Evolutionary conservation across 345 rosid genomes (phyloP).

Genomic region (Salix arbutifolia): DNA sequence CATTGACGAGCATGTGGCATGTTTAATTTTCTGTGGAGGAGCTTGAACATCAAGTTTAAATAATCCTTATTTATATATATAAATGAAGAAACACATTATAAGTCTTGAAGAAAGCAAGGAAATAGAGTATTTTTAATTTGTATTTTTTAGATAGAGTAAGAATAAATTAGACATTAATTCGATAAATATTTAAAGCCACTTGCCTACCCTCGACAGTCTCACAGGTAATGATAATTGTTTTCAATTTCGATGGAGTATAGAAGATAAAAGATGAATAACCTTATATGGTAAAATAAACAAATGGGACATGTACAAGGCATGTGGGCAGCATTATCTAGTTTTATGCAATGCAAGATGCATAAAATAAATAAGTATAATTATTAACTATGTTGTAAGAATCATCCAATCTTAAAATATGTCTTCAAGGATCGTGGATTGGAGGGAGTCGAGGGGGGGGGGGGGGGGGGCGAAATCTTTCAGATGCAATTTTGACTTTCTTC

Average conservation of each 20-base stretch:
- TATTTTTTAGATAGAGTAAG: background rate
- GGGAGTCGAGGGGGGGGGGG: background rate
- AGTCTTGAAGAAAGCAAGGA: background rate
- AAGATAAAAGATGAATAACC: background rate
- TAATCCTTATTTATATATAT: background rate
- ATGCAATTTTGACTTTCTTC: constrained; percentile 21
- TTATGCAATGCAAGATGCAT: constrained; percentile 17
- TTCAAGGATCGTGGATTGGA: constrained; percentile 12
- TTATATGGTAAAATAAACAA: background rate
- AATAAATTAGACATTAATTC: background rate
- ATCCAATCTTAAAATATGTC: background rate
- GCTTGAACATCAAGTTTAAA: background rate
- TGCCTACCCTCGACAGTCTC: constrained; percentile 8
- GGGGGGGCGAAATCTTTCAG: background rate
- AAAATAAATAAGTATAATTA: background rate
- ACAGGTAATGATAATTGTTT: background rate
- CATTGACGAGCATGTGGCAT: background rate
- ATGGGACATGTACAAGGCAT: constrained; percentile 16
- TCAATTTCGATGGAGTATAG: background rate
- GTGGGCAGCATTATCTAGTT: constrained; percentile 38
- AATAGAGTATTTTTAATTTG: too few species aligned
- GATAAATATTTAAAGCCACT: background rate
- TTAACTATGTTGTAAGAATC: background rate
- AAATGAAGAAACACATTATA: background rate
- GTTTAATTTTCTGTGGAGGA: background rate